A percentile compares a stretch with the other conserved stretches of the same genome.
Conservation (phyloP, 352 stramenopile genomes). For the Phytopythium delawarense region DNA sequence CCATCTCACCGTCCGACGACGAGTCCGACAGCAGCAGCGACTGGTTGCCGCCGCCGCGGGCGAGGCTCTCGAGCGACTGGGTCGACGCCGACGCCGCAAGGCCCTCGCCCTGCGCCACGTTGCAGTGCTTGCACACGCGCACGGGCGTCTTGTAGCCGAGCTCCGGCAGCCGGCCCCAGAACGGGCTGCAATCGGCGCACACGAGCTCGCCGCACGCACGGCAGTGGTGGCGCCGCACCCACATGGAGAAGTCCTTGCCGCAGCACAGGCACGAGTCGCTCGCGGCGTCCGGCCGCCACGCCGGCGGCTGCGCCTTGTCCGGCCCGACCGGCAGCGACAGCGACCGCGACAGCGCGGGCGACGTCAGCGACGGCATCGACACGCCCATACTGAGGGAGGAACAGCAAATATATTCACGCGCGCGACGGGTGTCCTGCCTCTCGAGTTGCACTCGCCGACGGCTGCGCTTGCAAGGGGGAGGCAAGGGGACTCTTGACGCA, state of each 20-base stretch:
- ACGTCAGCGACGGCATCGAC: neutral
- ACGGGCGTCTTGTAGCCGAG: conserved; percentile 68
- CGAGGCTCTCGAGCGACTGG: conserved; percentile 15
- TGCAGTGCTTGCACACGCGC: conserved; percentile 71
- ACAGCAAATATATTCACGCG: neutral
- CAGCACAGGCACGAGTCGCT: conserved; percentile 74
- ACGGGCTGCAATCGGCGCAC: conserved; percentile 67
- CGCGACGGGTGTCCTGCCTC: no score
- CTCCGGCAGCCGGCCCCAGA: conserved; percentile 44
- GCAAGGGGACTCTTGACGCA: neutral
- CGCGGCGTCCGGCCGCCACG: conserved; percentile 68
- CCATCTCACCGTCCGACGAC: conserved; percentile 49
- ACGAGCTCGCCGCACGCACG: conserved; percentile 75
- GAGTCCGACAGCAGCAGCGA: conserved; percentile 32
- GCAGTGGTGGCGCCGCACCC: conserved; percentile 69
- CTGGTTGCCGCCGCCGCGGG: conserved; percentile 4
- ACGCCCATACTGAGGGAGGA: neutral
- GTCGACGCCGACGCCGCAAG: conserved; percentile 26
- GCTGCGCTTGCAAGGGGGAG: no score
- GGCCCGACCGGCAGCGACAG: neutral
- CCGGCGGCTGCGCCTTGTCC: conserved; percentile 12
- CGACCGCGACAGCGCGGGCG: neutral
- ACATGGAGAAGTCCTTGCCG: conserved; percentile 66
- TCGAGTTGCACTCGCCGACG: no score
- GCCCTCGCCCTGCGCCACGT: conserved; percentile 14